These are phyloP conservation scores for Suhomyces sp. DNA, from an alignment of 805 yeast species.

Conservation along the genomic window DNA sequence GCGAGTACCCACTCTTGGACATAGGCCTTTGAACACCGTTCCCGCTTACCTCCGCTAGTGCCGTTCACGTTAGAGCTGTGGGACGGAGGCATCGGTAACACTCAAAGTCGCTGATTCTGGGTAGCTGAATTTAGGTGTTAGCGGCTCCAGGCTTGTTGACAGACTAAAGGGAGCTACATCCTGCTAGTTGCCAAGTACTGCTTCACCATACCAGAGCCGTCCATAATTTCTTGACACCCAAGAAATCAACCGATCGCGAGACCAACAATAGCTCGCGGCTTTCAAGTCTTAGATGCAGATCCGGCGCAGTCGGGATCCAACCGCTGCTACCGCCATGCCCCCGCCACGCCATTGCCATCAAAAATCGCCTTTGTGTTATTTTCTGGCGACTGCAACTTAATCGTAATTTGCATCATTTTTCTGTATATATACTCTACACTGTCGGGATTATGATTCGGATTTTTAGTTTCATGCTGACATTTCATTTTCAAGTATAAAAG, in stretches of 20 bases:
- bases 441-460: neutral
- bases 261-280: neutral
- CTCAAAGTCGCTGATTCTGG: neutral
- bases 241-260: neutral
- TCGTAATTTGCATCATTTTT: conserved; percentile 1
- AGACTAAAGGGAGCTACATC: neutral
- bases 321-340: conserved; percentile 3
- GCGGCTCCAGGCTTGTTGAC: neutral
- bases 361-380: neutral
- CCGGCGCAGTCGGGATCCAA: conserved; percentile 3
- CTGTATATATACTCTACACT: neutral
- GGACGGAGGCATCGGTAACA: neutral
- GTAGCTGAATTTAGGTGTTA: neutral
- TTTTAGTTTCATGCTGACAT: neutral
- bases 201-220: neutral
- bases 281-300: neutral
- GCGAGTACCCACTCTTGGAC: neutral
- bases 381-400: neutral
- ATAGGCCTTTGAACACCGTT: neutral
- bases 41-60: neutral
- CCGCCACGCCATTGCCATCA: conserved; percentile 1
- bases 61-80: neutral
- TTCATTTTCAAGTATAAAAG: neutral
- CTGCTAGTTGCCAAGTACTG: neutral
- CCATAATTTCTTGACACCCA: neutral